Conservation (phyloP, 345 rosid genomes). For the Excoecaria cochinchinensis region DNA sequence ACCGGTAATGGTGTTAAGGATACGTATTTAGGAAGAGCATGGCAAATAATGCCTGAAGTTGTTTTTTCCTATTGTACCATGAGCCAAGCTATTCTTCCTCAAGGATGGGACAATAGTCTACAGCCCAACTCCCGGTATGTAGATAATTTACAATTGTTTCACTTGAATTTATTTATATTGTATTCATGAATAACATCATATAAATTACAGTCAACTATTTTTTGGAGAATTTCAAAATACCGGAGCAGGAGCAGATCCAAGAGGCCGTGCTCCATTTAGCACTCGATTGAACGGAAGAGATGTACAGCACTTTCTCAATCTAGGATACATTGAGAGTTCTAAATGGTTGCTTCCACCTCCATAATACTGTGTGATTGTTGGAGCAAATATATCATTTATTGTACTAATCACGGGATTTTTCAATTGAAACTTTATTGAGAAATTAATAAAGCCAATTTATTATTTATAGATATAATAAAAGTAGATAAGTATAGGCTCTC, state of each 20-base stretch:
- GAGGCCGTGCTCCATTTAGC: constrained; percentile 29
- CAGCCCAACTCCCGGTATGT: constrained; percentile 11
- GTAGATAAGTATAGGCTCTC: too few species aligned
- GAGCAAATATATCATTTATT: too few species aligned
- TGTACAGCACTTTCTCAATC: constrained; percentile 30
- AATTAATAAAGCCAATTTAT: too few species aligned
- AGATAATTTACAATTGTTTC: too few species aligned
- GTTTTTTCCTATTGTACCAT: constrained; percentile 53
- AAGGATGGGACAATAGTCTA: constrained; percentile 52
- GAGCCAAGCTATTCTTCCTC: constrained; percentile 33
- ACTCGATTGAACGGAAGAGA: constrained; percentile 28
- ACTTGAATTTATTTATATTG: too few species aligned
- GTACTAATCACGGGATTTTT: too few species aligned
- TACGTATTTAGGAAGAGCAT: constrained; percentile 62
- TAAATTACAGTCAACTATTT: constrained; percentile 33
- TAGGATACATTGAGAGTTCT: constrained; percentile 47
- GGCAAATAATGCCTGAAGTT: constrained; percentile 48
- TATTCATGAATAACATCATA: too few species aligned
- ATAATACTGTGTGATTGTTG: neutral
- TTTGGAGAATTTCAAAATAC: constrained; percentile 58
- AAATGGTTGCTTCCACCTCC: constrained; percentile 80
- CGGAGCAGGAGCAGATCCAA: constrained; percentile 43
- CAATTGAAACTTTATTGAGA: too few species aligned
- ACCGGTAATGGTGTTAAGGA: constrained; percentile 35
- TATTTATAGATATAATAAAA: too few species aligned